These are phyloP conservation scores for Chenopodium suecicum DNA, from an alignment of 148 eudicot genomes.

Conservation along the genomic window DNA sequence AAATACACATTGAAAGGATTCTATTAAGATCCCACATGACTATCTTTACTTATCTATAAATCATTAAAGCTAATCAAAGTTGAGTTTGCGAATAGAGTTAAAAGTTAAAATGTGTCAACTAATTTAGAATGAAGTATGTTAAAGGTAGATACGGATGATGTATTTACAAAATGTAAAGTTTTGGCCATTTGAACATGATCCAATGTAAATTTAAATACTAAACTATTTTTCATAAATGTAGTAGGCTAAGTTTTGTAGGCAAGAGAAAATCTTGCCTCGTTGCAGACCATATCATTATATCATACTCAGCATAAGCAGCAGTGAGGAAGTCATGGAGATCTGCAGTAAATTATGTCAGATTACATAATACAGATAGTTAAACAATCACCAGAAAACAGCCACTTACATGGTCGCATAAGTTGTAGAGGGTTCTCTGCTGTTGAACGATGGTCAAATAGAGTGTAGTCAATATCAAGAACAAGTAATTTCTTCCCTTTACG, in stretches of 20 bases:
- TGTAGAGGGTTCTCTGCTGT: conserved; percentile 84
- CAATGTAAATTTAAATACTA: background rate
- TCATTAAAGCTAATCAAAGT: too few relatives aligned
- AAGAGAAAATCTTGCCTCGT: conserved; percentile 53
- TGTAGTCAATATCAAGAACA: conserved; percentile 94
- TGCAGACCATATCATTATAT: conserved; percentile 99
- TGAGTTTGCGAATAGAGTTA: too few relatives aligned
- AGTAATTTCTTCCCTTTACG: conserved; percentile 92
- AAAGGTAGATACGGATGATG: background rate
- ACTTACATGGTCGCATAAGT: conserved; percentile 99
- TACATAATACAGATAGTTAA: background rate
- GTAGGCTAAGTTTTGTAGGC: background rate
- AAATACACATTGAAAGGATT: too few relatives aligned
- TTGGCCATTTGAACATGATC: background rate
- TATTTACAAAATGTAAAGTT: background rate
- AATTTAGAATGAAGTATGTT: too few relatives aligned
- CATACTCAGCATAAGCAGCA: conserved; percentile 95
- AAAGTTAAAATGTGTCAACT: too few relatives aligned
- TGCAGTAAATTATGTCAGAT: conserved; percentile 31
- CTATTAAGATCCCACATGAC: too few relatives aligned
- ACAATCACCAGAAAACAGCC: background rate
- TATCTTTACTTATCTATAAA: too few relatives aligned
- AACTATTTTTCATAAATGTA: background rate
- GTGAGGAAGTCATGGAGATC: conserved; percentile 95
- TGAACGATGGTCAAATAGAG: conserved; percentile 96